Evolutionary conservation across 768 basidiomycete species (phyloP).

Genomic region (Rhizopogon vesiculosus): DNA sequence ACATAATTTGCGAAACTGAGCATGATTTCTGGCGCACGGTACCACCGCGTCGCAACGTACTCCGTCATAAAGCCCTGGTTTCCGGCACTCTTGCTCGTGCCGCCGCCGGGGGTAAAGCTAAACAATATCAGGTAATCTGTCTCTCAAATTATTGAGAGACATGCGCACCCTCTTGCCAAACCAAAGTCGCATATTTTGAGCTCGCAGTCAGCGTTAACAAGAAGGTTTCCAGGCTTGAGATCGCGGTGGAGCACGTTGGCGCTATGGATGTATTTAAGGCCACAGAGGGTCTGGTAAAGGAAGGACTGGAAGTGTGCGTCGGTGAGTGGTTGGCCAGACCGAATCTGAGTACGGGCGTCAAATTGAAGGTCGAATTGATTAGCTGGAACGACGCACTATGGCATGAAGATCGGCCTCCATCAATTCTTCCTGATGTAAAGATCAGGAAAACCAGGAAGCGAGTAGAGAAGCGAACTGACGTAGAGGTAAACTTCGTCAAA

Average conservation of each 20-base stretch:
- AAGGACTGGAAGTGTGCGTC: slow-evolving; percentile 95
- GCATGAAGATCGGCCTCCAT: slow-evolving; percentile 99
- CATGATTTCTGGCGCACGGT: slow-evolving; percentile 99
- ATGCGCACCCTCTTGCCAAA: slow-evolving; percentile 66
- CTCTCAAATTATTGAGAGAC: too few relatives aligned
- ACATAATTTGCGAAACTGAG: slow-evolving; percentile 94
- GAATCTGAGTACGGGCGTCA: slow-evolving; percentile 45
- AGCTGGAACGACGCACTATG: slow-evolving; percentile 54
- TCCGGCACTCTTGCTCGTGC: slow-evolving; percentile 65
- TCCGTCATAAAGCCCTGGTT: slow-evolving; percentile 99
- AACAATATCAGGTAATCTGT: neutral
- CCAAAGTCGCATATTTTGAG: slow-evolving; percentile 99
- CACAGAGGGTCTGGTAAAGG: slow-evolving; percentile 97
- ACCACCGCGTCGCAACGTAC: slow-evolving; percentile 99
- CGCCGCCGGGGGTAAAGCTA: slow-evolving; percentile 74
- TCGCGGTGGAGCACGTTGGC: slow-evolving; percentile 97
- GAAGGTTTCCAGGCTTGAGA: slow-evolving; percentile 90
- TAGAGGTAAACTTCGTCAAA: slow-evolving; percentile 97
- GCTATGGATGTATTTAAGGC: slow-evolving; percentile 96
- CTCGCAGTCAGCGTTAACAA: slow-evolving; percentile 98
- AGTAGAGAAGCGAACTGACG: slow-evolving; percentile 37
- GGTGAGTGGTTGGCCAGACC: slow-evolving; percentile 82
- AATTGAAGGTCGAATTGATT: neutral
- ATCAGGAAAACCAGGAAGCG: neutral
- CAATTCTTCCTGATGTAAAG: slow-evolving; percentile 75